Base-by-base conservation (phyloP, 1,284 basidiomycete species). In the Leccinum fallax region DNA sequence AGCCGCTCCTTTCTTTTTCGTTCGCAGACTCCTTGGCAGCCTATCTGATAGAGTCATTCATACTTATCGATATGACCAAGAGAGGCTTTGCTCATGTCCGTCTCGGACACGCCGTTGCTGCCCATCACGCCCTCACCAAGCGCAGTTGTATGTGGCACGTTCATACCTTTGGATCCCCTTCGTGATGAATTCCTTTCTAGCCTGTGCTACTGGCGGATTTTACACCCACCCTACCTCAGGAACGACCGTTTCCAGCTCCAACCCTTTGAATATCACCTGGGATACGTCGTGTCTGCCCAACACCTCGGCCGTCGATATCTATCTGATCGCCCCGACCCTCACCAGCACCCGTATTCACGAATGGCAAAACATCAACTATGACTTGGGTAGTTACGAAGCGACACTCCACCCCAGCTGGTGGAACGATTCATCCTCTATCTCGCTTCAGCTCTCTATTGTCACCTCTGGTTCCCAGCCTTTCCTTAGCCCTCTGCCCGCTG, bases 371-470 rank as follows among this genome's bases (percentile, higher is more conserved):
- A 84, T 94, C 63, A 76, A 81, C 60, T 89, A 81, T 73, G 68
- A 79, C 4, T 53, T 77, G 6, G 92, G 91, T 28, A 77, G 78
- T 58, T 89, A 86, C 73, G 74, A 81, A 60, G 77, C 83, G 4
- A 74, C 74, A 11, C 76, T 95, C 53, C 75, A 85, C 61, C 88
- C 93, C 0, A 79, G 80, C 43, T 95, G 93, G 92, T 95, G 92
- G 91, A 90, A 93, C 69, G 75, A 82, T 11, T 85, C 87, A 2
- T 64, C 78, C 2, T 76, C 80, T 2, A 79, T 84, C 19, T 68
- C 75, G 8, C 82, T 95, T 16, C 88, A 94, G 69, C 73, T 94
- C 63, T 78, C 79, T 61, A 90, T 95, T 72, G 79, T 93, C 63
- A 72, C 84, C 15, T 69, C 80, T 9, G 86, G 85, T 38, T 70